Evolutionary conservation across 345 rosid genomes (phyloP), one percentile per base, ranked within the genome.

Genomic region (Salix koriyanagi): DNA sequence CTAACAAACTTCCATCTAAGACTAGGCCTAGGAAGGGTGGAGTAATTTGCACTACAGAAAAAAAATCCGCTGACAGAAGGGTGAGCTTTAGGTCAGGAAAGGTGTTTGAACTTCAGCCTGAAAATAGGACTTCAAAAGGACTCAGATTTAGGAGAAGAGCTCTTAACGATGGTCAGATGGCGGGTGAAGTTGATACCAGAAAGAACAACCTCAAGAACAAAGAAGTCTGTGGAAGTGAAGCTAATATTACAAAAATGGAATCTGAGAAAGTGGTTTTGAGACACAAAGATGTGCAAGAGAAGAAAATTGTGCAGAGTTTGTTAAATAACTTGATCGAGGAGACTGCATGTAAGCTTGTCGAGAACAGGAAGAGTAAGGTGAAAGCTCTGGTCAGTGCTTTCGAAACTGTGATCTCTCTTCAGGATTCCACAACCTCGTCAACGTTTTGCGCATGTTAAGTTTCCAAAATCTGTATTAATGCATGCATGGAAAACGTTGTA

Each of bases 301-400:
- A 74, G 81, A 77, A 65, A 73, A 34, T 2, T 2, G 71, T 21
- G 37, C 74, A 70, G 74, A 36, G 5, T 30, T 70, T 74, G 72
- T 70, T 73, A 67, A 81, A 77, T 66, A 65, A 77, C 13, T 36
- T 81, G 79, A 81, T 81, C 5, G 81, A 77, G 50, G 84, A 77
- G 74, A 70, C 81, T 23, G 84, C 84, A 56, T 70, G 21, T 74
- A 77, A 81, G 81, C 79, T 81, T 39, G 78, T 67, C 1, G 64
- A 73, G 76, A 70, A 58, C 16, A 81, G 56, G 67, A 77, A 70
- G 68, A 74, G 81, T 62, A 81, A 81, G 60, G 84, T 81, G 58
- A 74, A 77, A 64, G 84, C 75, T 42, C 41, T 81, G 42, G 81
- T 81, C 30, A 75, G 81, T 74, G 84, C 84, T 64, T 81, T 81